These are phyloP conservation scores for Saksenaea oblongispora DNA, from an alignment of 371 early-diverging fungal genomes.

Conservation along the genomic window DNA sequence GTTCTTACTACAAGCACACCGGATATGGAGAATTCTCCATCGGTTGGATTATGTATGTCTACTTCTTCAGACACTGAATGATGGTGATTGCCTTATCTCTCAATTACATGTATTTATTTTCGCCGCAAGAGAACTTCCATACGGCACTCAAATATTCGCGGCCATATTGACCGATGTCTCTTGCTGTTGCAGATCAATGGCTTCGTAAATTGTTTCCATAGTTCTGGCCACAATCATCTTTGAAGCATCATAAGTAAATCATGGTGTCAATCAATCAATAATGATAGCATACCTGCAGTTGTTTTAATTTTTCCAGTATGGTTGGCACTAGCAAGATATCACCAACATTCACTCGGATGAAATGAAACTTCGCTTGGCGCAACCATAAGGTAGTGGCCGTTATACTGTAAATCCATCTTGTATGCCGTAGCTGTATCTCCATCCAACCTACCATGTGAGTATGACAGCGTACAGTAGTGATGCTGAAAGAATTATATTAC, in stretches of 20 bases:
- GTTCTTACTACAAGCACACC: no score
- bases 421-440: neutral
- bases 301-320: neutral
- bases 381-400: conserved; percentile 6
- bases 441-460: neutral
- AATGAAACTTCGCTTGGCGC: conserved; percentile 2
- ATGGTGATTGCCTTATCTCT: neutral
- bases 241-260: neutral
- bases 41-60: no score
- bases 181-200: neutral
- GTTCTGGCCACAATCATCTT: neutral
- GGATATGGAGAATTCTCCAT: no score
- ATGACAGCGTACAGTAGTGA: no score
- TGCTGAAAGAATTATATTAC: neutral
- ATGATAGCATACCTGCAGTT: neutral
- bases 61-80: no score
- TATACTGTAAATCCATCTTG: conserved; percentile 3
- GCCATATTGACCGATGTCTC: neutral
- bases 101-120: neutral
- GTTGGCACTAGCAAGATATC: neutral
- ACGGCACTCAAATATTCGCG: neutral
- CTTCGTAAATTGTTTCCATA: neutral
- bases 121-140: neutral
- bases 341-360: neutral
- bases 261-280: neutral